phyloP scores from a whole-genome alignment of 1,139 yeast genomes.

The Maudiozyma humilis region DNA sequence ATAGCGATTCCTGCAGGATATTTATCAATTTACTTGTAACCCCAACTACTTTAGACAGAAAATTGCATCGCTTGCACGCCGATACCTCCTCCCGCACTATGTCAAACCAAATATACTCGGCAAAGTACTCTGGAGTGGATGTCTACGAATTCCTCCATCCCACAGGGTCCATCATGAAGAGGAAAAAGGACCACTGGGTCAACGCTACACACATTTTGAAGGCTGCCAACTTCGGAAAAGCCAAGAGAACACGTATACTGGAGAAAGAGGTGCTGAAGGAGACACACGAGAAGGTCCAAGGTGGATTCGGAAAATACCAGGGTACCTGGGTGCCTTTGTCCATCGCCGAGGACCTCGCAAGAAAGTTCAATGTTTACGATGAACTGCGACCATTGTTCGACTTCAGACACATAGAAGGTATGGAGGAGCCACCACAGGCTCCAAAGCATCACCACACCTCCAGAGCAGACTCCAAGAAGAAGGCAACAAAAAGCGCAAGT shows the following conservation, averaged over 20 bases:
- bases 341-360: slow-evolving; percentile 50
- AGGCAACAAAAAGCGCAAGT: slow-evolving; percentile 24
- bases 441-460: slow-evolving; percentile 74
- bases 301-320: slow-evolving; percentile 94
- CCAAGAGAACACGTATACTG: slow-evolving; percentile 81
- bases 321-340: slow-evolving; percentile 94
- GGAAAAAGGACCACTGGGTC: slow-evolving; percentile 87
- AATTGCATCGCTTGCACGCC: no score
- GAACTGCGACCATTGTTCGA: slow-evolving; percentile 63
- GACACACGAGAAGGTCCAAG: slow-evolving; percentile 86
- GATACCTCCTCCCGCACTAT: slow-evolving; percentile 11
- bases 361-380: slow-evolving; percentile 62
- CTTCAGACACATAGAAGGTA: slow-evolving; percentile 49
- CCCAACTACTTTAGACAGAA: no score
- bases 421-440: slow-evolving; percentile 69
- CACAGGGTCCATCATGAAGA: slow-evolving; percentile 86
- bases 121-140: slow-evolving; percentile 78
- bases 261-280: slow-evolving; percentile 89
- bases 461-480: slow-evolving; percentile 26
- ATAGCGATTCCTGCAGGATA: no score
- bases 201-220: slow-evolving; percentile 96
- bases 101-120: slow-evolving; percentile 50
- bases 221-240: slow-evolving; percentile 91
- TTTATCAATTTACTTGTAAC: no score
- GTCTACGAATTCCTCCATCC: slow-evolving; percentile 79